Percentiles rank a stretch among this genome's conserved stretches.
These are phyloP conservation scores for Talaromyces sp. DNA, from an alignment of 2,329 filamentous ascomycete species.

Conservation along the genomic window DNA sequence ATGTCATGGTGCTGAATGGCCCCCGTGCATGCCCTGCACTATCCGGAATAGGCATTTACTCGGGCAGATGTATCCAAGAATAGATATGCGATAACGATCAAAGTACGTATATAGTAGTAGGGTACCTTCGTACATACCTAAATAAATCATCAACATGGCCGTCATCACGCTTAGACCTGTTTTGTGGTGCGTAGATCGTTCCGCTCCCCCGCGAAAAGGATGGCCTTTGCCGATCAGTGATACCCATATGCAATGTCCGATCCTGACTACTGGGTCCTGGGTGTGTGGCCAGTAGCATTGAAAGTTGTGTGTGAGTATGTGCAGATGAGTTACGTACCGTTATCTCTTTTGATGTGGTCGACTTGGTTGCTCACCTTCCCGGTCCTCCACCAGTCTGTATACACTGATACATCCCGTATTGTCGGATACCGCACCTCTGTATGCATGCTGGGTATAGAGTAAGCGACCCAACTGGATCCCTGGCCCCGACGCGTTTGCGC, in stretches of 20 bases:
- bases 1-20: not conserved
- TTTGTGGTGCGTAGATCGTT: not conserved
- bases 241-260: not conserved
- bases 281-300: no score
- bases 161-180: not conserved
- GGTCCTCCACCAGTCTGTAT: no score
- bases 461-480: not conserved
- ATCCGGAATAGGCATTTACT: conserved; percentile 8
- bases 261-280: not conserved
- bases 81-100: not conserved
- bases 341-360: no score
- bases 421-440: no score
- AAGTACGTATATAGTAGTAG: no score
- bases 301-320: no score
- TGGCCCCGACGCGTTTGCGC: not conserved
- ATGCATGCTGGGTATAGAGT: no score
- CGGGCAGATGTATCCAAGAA: not conserved
- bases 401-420: no score
- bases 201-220: not conserved
- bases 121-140: not conserved
- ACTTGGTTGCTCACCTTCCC: no score
- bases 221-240: not conserved
- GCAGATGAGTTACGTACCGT: no score
- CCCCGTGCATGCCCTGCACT: not conserved
- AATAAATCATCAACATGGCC: not conserved